Evolutionary conservation across 768 basidiomycete genomes (phyloP).

Genomic region (Wakefieldia striispora): DNA sequence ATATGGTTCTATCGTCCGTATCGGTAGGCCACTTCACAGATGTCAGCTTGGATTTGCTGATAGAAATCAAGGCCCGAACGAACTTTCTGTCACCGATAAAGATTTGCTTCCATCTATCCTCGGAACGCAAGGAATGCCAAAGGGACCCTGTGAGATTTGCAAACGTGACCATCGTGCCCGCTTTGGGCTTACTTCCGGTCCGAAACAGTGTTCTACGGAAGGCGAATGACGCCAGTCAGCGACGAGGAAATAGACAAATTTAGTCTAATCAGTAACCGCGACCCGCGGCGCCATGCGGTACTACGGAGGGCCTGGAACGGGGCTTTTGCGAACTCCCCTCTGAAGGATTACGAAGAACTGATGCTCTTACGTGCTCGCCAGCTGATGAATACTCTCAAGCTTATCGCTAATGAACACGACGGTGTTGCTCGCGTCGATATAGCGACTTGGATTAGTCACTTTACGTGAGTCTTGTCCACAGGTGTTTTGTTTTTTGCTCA

Average conservation of each 20-base stretch:
- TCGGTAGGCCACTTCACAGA: constrained; percentile 21
- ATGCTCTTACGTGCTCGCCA: constrained; percentile 23
- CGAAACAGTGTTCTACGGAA: constrained; percentile 20
- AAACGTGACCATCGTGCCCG: not conserved
- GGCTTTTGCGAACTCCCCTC: constrained; percentile 29
- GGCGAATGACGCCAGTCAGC: constrained; percentile 18
- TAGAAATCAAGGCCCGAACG: constrained; percentile 35
- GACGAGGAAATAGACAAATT: constrained; percentile 8
- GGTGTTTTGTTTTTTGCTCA: not conserved
- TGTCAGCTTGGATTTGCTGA: constrained; percentile 6
- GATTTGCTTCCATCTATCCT: constrained; percentile 21
- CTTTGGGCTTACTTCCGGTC: constrained; percentile 3
- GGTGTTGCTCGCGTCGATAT: constrained; percentile 10
- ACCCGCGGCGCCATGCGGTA: constrained; percentile 20
- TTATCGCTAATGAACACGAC: constrained; percentile 12
- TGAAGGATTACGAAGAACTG: constrained; percentile 28
- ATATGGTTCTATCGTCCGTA: constrained; percentile 35
- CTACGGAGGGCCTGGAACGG: constrained; percentile 32
- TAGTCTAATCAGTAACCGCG: constrained; percentile 17
- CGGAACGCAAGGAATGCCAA: constrained; percentile 30
- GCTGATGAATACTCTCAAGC: constrained; percentile 11
- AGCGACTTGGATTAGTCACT: constrained; percentile 21
- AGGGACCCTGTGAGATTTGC: constrained; percentile 26
- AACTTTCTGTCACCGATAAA: constrained; percentile 32
- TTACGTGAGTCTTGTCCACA: constrained; percentile 15